Evolutionary conservation across 2,329 filamentous ascomycete genomes (phyloP), one percentile per base, ranked within the genome.

Genomic region (Alternaria sp.): DNA sequence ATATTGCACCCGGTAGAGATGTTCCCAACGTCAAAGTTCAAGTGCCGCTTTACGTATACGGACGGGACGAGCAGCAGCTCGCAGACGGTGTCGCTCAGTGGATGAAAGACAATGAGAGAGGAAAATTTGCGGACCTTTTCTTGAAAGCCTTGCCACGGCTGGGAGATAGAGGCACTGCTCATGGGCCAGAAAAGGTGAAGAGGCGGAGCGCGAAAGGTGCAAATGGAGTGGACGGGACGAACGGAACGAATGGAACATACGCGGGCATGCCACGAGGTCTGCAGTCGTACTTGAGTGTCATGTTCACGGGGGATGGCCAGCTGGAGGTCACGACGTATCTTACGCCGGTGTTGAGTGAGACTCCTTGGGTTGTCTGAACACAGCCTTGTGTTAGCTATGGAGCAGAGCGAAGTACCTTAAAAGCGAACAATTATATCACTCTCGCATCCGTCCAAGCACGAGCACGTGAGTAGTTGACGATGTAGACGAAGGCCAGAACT

Each of bases 1-100:
- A 73, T 46, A 68, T 74, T 22, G 63, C 61, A 1, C 66, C 69
- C 5, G 60, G 63, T 1, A 52, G 27, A 1, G 20, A 38, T 2
- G 20, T 59, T 1, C 71, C 71, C 1, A 66, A 70, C 18, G 54
- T 74, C 54, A 74, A 71, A 57, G 54, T 70, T 41, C 72, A 67
- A 54, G 36, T 62, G 1, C 66, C 67, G 1, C 57, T 54, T 5
- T 55, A 65, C 3, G 55, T 60, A 16, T 73, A 69, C 52, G 64
- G 59, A 3, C 46, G 25, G 3, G 59, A 66, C 34, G 71, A 74
- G 50, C 46, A 16, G 14, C 27, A 38, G 18, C 52, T 63, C 2
- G 60, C 34, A 10, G 16, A 22, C 12, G 46, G 14, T 5, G 38
- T 63, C 25, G 44, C 46, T 12, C 14, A 41, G 48, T 63, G 60